Percentiles rank a stretch among this genome's conserved stretches.
Evolutionary conservation across 176 grass and related monocot species (phyloP).

Genomic region (Eragrostis nindensis): DNA sequence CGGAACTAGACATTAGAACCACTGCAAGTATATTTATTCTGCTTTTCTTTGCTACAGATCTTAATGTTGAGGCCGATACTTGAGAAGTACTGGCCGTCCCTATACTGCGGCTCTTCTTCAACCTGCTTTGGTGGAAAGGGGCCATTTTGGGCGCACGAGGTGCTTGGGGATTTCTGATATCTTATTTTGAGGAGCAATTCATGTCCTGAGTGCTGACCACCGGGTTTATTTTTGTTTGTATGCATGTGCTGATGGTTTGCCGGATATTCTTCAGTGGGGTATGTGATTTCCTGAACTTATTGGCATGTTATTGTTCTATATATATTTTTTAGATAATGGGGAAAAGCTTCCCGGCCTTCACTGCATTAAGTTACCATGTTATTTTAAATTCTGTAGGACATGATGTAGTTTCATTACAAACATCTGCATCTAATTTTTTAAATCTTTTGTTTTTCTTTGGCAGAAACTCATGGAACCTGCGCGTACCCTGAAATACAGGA

Average conservation of each 20-base stretch:
- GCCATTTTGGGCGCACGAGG: conserved; percentile 91
- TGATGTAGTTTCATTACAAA: not conserved
- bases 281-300: conserved; percentile 44
- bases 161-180: not conserved
- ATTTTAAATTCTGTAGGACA: not conserved
- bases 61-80: conserved; percentile 68
- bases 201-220: conserved; percentile 25
- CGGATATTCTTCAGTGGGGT: conserved; percentile 72
- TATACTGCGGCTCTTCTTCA: conserved; percentile 68
- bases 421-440: conserved; percentile 10
- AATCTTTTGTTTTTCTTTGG: not conserved
- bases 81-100: conserved; percentile 85
- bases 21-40: conserved; percentile 17
- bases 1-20: not conserved
- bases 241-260: conserved; percentile 57
- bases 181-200: not conserved
- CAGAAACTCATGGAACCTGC: conserved; percentile 97
- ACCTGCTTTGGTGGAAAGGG: conserved; percentile 82
- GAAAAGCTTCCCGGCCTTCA: too few species aligned
- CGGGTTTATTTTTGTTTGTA: conserved; percentile 4
- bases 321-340: too few species aligned
- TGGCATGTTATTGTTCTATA: not conserved
- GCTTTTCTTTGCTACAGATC: conserved; percentile 50
- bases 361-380: not conserved
- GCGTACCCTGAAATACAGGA: conserved; percentile 87